Evolutionary conservation across 2,329 filamentous ascomycete genomes (phyloP).

Genomic region (Capronia coronata): DNA sequence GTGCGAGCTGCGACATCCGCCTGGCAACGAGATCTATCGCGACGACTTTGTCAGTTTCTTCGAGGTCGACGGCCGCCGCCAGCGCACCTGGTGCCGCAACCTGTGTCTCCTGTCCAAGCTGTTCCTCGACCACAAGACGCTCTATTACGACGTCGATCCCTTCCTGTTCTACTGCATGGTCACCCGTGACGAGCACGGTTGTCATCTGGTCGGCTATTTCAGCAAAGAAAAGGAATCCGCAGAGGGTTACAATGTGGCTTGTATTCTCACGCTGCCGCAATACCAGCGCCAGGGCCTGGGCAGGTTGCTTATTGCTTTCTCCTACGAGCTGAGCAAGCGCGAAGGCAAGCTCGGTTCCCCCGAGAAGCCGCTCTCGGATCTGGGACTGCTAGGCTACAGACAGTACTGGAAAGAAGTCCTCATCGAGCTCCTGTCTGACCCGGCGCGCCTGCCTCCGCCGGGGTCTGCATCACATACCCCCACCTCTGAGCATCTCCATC

Average conservation of each 20-base stretch:
- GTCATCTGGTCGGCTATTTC: slow-evolving; percentile 98
- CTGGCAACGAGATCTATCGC: slow-evolving; percentile 96
- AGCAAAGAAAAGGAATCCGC: slow-evolving; percentile 97
- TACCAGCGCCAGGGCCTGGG: slow-evolving; percentile 95
- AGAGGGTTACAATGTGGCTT: slow-evolving; percentile 95
- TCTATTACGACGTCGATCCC: slow-evolving; percentile 75
- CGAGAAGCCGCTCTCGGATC: slow-evolving; percentile 90
- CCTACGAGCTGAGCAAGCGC: slow-evolving; percentile 91
- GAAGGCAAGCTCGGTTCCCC: slow-evolving; percentile 93
- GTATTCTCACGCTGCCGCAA: slow-evolving; percentile 92
- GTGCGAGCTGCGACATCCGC: slow-evolving; percentile 84
- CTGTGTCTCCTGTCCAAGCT: slow-evolving; percentile 92
- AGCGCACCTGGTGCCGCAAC: slow-evolving; percentile 98
- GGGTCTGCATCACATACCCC: slow-evolving; percentile 25
- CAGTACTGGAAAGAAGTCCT: slow-evolving; percentile 98
- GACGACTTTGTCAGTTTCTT: slow-evolving; percentile 89
- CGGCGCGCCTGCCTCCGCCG: slow-evolving; percentile 47
- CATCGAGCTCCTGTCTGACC: slow-evolving; percentile 73
- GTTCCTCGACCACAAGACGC: slow-evolving; percentile 95
- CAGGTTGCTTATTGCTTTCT: slow-evolving; percentile 89
- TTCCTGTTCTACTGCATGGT: slow-evolving; percentile 91
- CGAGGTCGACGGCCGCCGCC: slow-evolving; percentile 93
- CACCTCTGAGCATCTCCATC: slow-evolving; percentile 25
- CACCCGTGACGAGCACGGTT: slow-evolving; percentile 91
- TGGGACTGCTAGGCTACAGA: slow-evolving; percentile 86